These are phyloP conservation scores for Exophiala bonariae DNA, from an alignment of 2,329 filamentous ascomycete species.

Conservation along the genomic window DNA sequence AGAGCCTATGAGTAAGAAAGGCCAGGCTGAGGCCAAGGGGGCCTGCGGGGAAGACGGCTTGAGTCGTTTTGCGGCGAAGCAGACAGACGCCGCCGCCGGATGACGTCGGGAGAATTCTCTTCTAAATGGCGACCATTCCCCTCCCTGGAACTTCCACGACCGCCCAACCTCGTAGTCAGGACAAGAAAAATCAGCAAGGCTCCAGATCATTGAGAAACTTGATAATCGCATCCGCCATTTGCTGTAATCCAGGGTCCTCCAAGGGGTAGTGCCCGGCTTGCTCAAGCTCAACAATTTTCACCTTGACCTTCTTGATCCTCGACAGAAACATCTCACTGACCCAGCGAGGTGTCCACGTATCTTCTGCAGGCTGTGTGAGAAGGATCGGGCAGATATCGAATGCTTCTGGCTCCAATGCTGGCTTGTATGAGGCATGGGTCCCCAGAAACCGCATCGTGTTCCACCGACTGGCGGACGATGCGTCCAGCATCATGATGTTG, in stretches of 20 bases:
- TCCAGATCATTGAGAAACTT: background rate
- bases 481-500: background rate
- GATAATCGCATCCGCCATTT: conserved; percentile 4
- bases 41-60: too few species aligned
- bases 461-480: background rate
- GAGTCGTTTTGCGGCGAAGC: too few species aligned
- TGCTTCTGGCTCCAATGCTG: background rate
- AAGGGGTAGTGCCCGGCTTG: conserved; percentile 3
- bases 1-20: too few species aligned
- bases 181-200: too few species aligned
- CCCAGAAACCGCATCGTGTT: background rate
- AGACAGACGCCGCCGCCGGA: too few species aligned
- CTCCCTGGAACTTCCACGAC: too few species aligned
- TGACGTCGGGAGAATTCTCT: too few species aligned
- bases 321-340: conserved; percentile 1
- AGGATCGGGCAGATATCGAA: conserved; percentile 4
- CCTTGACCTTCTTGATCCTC: background rate
- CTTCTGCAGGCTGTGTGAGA: conserved; percentile 2
- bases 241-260: conserved; percentile 3
- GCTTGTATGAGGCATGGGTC: background rate
- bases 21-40: too few species aligned
- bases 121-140: too few species aligned
- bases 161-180: too few species aligned
- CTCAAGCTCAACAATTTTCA: conserved; percentile 1
- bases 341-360: background rate